phyloP scores from a whole-genome alignment of 192 early-diverging fungal species.

The Coemansia sp. region DNA sequence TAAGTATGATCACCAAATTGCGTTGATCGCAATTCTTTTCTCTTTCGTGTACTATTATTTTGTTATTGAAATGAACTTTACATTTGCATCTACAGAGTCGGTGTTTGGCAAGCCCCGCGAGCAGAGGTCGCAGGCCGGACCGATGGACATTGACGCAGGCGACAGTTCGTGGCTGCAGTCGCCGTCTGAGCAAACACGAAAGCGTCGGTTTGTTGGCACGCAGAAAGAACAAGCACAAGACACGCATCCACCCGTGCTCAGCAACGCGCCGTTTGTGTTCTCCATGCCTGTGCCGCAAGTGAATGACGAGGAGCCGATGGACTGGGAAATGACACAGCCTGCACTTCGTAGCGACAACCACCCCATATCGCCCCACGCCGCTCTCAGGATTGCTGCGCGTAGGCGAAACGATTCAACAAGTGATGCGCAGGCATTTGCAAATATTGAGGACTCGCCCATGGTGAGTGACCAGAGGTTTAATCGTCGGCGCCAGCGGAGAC shows the following conservation, averaged over 20 bases:
- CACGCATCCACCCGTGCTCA: constrained; percentile 7
- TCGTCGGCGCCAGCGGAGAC: constrained; percentile 11
- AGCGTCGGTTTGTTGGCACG: constrained; percentile 19
- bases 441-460: constrained; percentile 14
- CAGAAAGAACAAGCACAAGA: neutral
- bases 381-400: constrained; percentile 19
- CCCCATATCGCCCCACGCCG: constrained; percentile 38
- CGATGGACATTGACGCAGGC: constrained; percentile 48
- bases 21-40: neutral
- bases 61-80: constrained; percentile 30
- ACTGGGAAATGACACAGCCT: constrained; percentile 14
- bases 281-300: constrained; percentile 23
- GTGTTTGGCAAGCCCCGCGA: constrained; percentile 14
- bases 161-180: constrained; percentile 46
- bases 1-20: constrained; percentile 1
- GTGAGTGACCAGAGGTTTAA: constrained; percentile 19
- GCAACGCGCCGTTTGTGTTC: constrained; percentile 42
- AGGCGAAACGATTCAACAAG: constrained; percentile 1
- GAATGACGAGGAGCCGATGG: constrained; percentile 14
- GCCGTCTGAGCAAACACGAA: constrained; percentile 23
- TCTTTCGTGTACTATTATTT: neutral
- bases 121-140: constrained; percentile 25
- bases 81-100: constrained; percentile 32
- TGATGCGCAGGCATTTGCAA: neutral
- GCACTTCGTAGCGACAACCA: constrained; percentile 14